phyloP scores from a whole-genome alignment of 1,284 basidiomycete species.

The Hemileia vastatrix region DNA sequence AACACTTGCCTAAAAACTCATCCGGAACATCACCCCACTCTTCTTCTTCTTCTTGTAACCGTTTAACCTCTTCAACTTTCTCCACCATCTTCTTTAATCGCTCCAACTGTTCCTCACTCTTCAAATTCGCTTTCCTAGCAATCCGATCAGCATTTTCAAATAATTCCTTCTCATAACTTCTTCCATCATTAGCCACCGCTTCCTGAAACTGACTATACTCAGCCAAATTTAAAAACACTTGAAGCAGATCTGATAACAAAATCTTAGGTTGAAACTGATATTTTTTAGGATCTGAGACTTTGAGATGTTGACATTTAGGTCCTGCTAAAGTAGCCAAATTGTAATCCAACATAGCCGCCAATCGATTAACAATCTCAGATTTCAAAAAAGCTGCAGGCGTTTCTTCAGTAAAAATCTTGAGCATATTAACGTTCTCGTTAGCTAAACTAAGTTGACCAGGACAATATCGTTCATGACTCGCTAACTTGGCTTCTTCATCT shows the following conservation, averaged over 20 bases:
- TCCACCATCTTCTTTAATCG: conserved; percentile 62
- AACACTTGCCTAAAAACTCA: conserved; percentile 69
- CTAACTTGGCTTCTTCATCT: conserved; percentile 70
- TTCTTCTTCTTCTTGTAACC: conserved; percentile 64
- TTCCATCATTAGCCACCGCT: conserved; percentile 82
- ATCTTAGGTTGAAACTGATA: conserved; percentile 78
- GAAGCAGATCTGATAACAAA: conserved; percentile 75
- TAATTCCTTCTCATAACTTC: conserved; percentile 75
- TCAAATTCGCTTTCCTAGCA: conserved; percentile 59
- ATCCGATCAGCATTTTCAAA: conserved; percentile 73
- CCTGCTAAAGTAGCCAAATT: conserved; percentile 84
- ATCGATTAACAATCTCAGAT: conserved; percentile 86
- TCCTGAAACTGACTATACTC: conserved; percentile 69
- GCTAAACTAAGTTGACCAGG: conserved; percentile 78
- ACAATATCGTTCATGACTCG: conserved; percentile 68
- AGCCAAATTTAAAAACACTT: conserved; percentile 83
- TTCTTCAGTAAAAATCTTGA: conserved; percentile 85
- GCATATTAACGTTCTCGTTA: conserved; percentile 72
- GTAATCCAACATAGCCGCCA: conserved; percentile 95
- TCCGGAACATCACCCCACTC: conserved; percentile 91
- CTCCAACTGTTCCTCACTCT: conserved; percentile 69
- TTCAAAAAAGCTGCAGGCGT: conserved; percentile 88
- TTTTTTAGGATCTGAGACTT: conserved; percentile 76
- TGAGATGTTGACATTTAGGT: conserved; percentile 66
- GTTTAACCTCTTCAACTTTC: conserved; percentile 74